These are phyloP conservation scores for Neohortaea acidophila DNA, from an alignment of 495 filamentous ascomycete species.

Conservation along the genomic window DNA sequence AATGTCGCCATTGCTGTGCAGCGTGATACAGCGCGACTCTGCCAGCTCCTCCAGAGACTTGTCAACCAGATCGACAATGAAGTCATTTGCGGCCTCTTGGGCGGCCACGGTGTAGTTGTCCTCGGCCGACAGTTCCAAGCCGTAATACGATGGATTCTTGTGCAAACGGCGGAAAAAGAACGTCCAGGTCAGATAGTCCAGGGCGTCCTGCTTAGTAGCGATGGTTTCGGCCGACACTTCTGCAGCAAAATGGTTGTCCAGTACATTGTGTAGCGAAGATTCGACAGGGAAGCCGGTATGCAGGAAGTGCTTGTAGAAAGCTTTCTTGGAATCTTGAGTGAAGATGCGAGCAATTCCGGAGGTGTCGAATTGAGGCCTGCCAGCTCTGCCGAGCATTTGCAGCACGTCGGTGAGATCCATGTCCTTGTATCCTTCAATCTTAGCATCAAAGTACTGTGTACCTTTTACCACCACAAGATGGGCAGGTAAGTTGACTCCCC, in stretches of 20 bases:
- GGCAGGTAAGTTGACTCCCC: constrained; percentile 96
- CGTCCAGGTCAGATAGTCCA: constrained; percentile 98
- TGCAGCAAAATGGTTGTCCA: constrained; percentile 93
- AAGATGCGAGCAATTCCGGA: constrained; percentile 94
- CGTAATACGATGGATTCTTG: constrained; percentile 98
- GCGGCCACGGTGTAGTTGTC: constrained; percentile 84
- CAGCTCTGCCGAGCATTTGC: constrained; percentile 94
- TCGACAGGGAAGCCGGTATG: constrained; percentile 98
- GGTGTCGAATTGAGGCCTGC: constrained; percentile 88
- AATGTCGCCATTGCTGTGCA: constrained; percentile 77
- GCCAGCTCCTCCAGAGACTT: constrained; percentile 66
- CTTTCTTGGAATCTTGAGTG: constrained; percentile 93
- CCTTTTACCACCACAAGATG: constrained; percentile 97
- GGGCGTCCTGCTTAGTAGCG: constrained; percentile 81
- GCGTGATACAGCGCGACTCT: constrained; percentile 63
- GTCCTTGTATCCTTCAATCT: constrained; percentile 93
- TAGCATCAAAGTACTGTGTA: constrained; percentile 96
- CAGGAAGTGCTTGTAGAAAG: constrained; percentile 99
- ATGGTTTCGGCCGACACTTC: constrained; percentile 92
- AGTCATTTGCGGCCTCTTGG: constrained; percentile 72
- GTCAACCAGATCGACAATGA: constrained; percentile 82
- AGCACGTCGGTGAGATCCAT: constrained; percentile 98
- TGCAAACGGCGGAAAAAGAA: constrained; percentile 96
- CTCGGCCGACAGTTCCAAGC: constrained; percentile 81
- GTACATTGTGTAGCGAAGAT: constrained; percentile 84